phyloP scores from a whole-genome alignment of 768 basidiomycete genomes.

The Lyophyllum decastes region DNA sequence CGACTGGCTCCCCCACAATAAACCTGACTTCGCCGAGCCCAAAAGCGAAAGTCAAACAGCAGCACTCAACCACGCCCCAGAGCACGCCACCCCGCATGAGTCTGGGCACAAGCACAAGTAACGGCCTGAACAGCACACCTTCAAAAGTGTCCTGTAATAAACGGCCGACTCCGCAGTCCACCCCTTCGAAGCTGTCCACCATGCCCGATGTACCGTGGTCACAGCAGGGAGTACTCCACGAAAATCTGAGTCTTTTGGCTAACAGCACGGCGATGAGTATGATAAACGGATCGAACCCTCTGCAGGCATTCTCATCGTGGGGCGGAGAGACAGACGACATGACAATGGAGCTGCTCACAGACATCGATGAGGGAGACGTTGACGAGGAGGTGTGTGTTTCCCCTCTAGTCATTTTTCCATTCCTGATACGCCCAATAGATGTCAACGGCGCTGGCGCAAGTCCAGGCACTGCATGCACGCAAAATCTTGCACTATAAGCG shows the following conservation, averaged over 20 bases:
- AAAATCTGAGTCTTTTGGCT: not conserved
- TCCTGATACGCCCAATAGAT: conserved; percentile 27
- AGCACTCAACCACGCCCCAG: conserved; percentile 26
- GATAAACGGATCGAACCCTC: conserved; percentile 28
- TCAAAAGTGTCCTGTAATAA: conserved; percentile 7
- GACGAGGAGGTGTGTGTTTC: conserved; percentile 66
- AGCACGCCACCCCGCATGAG: conserved; percentile 29
- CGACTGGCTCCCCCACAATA: conserved; percentile 33
- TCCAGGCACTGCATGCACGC: conserved; percentile 44
- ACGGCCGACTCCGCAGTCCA: conserved; percentile 7
- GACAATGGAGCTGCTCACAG: conserved; percentile 76
- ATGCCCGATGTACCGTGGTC: conserved; percentile 12
- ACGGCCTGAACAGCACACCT: conserved; percentile 4
- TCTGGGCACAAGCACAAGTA: conserved; percentile 1
- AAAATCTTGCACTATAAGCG: conserved; percentile 78
- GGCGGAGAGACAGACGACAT: conserved; percentile 58
- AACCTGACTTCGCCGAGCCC: conserved; percentile 43
- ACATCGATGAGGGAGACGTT: conserved; percentile 54
- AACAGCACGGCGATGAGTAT: conserved; percentile 18
- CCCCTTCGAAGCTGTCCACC: not conserved
- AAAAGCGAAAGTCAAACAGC: conserved; percentile 28
- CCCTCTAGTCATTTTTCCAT: not conserved
- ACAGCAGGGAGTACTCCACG: conserved; percentile 7
- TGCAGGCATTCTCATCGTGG: conserved; percentile 37
- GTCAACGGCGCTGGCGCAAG: conserved; percentile 35